Base-by-base conservation (phyloP, 2,329 filamentous ascomycete species). In the Diaporthe ampelina region DNA sequence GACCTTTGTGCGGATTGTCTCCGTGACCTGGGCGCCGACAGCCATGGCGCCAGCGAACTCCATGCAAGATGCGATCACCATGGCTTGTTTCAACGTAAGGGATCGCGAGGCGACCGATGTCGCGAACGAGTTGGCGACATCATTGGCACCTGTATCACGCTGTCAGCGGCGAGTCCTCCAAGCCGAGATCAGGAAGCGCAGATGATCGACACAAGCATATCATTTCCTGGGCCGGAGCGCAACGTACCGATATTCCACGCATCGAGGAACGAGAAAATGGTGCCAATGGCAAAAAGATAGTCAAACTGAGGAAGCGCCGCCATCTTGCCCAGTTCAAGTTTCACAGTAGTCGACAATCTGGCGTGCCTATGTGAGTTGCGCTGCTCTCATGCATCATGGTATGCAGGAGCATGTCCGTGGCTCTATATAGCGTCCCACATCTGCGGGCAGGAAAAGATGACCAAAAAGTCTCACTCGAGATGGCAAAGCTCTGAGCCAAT, bases 61-160 rank as follows among this genome's bases (percentile, higher is more conserved):
- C 84, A 91, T 91, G 74, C 91, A 79, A 58, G 87, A 86, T 50
- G 88, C 90, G 37, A 90, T 82, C 17, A 87, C 77, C 89, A 91
- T 90, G 77, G 89, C 91, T 81, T 92, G 90, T 70, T 88, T 76
- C 80, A 91, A 89, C 24, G 88, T 88, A 56, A 93, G 82, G 74
- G 92, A 94, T 52, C 92, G 86, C 4, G 92, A 94, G 1, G 91
- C 93, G 74, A 94, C 93, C 77, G 90, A 92, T 45, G 91, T 93
- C n/a, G 92, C 92, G 90, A 91, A 94, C 1, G 92, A 90, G 85
- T 94, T 94, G 82, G 93, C 92, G 75, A 94, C 92, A 92, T 94
- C 93, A 83, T 91, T 86, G 81, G 80, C 83, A 77, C 84, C 84
- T 82, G 78, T 9, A 61, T 37, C 61, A 10, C 3, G 3, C 4